phyloP scores from a whole-genome alignment of 1,139 yeast species.

The Pichia sorboxylosa region DNA sequence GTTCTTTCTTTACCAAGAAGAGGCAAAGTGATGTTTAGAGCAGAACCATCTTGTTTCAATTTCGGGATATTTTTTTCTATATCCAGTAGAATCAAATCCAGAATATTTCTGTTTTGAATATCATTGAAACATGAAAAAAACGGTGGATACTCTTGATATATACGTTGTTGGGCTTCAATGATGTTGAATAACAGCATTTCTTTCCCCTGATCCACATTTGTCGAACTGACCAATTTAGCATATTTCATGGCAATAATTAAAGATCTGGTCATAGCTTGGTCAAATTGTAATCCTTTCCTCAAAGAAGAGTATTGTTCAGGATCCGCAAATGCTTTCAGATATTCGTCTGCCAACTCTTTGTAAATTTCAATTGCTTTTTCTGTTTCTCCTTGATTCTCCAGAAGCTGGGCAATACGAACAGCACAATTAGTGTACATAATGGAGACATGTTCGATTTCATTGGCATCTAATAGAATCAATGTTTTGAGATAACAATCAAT shows the following conservation, averaged over 20 bases:
- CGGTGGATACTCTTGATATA: slow-evolving; percentile 18
- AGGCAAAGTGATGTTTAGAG: slow-evolving; percentile 16
- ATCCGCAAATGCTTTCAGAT: slow-evolving; percentile 9
- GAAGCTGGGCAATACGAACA: slow-evolving; percentile 75
- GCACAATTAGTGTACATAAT: slow-evolving; percentile 79
- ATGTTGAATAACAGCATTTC: slow-evolving; percentile 15
- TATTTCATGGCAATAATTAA: slow-evolving; percentile 17
- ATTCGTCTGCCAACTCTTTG: slow-evolving; percentile 12
- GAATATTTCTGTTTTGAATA: slow-evolving; percentile 16
- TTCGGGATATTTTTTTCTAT: slow-evolving; percentile 8
- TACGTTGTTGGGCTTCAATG: slow-evolving; percentile 16
- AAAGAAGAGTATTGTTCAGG: slow-evolving; percentile 10
- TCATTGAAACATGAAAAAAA: slow-evolving; percentile 17
- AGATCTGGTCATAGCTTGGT: slow-evolving; percentile 16
- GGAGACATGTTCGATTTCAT: slow-evolving; percentile 38
- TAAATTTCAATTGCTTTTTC: slow-evolving; percentile 20
- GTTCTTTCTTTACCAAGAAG: slow-evolving; percentile 14
- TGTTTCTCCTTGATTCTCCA: slow-evolving; percentile 22
- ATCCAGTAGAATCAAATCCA: slow-evolving; percentile 14
- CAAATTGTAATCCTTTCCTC: slow-evolving; percentile 5
- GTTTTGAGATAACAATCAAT: slow-evolving; percentile 13
- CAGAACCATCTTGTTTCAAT: slow-evolving; percentile 11
- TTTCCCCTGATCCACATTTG: slow-evolving; percentile 14
- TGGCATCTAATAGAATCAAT: slow-evolving; percentile 14
- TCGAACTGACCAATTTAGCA: slow-evolving; percentile 15